Evolutionary conservation across 2,329 filamentous ascomycete species (phyloP), one percentile per base, ranked within the genome.

Genomic region (Teratosphaeria viscida): DNA sequence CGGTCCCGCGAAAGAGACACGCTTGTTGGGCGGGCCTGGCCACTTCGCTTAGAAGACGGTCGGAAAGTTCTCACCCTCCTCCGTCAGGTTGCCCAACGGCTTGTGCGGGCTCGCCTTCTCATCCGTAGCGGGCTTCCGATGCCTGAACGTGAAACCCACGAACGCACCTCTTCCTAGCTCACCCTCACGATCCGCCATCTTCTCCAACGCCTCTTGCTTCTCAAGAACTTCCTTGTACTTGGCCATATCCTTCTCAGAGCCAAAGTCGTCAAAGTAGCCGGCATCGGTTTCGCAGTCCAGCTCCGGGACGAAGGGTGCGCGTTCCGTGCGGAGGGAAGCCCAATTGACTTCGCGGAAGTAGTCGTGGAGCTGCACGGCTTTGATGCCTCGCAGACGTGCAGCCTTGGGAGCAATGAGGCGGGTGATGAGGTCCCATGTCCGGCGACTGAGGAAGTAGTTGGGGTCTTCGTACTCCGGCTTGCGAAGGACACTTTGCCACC

Each of bases 191-290:
- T 99, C 94, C 8, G 91, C 94, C 91, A 97, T 94, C 60, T 81
- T 86, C 76, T 99, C 94, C 61, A 99, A 78, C 7, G 92, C 92
- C 67, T 85, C 83, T 77, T 97, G 94, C 81, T 99, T 97, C 68
- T 99, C 94, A 73, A 97, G 90, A 63, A 99, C 94, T 76, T 99
- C 94, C 81, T 99, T 99, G 79, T 99, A 99, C 81, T 99, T 99
- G 72, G 94, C 94, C 94, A 99, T 99, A 74, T 99, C 94, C 23
- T 91, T 85, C 77, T 99, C 94, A 71, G 87, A 97, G 72, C 86
- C 88, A 72, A 99, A 99, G 75, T 99, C 94, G 70, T 99, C 94
- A 74, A 99, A 99, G 78, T 99, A 99, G 23, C 94, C 94, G 1
- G 94, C 94, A 72, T 99, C 94, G 0, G 94, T 97, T 78, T 99